A percentile compares a stretch with the other conserved stretches of the same genome.
phyloP scores from a whole-genome alignment of 768 basidiomycete genomes.

The Leucosporidium yakuticum region DNA sequence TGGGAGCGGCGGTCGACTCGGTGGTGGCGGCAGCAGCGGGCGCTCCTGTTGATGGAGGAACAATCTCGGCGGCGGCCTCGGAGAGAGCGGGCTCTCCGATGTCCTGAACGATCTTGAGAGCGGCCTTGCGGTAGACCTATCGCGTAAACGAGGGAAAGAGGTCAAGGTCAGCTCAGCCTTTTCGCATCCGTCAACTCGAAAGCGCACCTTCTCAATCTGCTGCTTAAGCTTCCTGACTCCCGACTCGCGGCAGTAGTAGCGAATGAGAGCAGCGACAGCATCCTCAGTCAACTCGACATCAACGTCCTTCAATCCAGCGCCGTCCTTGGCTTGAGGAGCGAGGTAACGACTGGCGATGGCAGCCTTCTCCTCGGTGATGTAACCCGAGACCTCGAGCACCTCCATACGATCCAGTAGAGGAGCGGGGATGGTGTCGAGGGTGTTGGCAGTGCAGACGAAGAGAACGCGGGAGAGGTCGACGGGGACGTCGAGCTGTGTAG shows the following conservation, averaged over 20 bases:
- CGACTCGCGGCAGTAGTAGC: slow-evolving; percentile 95
- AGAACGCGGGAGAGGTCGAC: slow-evolving; percentile 92
- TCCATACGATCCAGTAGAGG: slow-evolving; percentile 89
- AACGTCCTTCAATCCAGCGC: slow-evolving; percentile 74
- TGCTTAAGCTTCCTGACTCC: slow-evolving; percentile 97
- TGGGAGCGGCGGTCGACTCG: slow-evolving; percentile 1
- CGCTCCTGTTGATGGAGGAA: slow-evolving; percentile 12
- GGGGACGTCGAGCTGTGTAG: slow-evolving; percentile 63
- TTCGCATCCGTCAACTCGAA: neutral
- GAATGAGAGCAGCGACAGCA: slow-evolving; percentile 81
- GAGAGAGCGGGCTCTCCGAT: slow-evolving; percentile 54
- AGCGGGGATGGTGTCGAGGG: slow-evolving; percentile 80
- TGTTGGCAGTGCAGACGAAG: slow-evolving; percentile 95
- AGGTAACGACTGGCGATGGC: slow-evolving; percentile 91
- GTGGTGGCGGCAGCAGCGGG: neutral
- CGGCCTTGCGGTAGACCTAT: slow-evolving; percentile 96
- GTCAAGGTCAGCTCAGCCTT: neutral
- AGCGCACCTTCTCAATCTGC: slow-evolving; percentile 85
- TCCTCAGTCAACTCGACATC: slow-evolving; percentile 71
- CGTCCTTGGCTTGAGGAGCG: slow-evolving; percentile 88
- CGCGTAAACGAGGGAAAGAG: neutral
- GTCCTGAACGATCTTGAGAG: slow-evolving; percentile 80
- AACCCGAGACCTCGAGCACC: slow-evolving; percentile 68
- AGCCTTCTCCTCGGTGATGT: slow-evolving; percentile 72
- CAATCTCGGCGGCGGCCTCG: slow-evolving; percentile 36